Evolutionary conservation across 441 rosid genomes (phyloP).

Genomic region (Populus hybrid): DNA sequence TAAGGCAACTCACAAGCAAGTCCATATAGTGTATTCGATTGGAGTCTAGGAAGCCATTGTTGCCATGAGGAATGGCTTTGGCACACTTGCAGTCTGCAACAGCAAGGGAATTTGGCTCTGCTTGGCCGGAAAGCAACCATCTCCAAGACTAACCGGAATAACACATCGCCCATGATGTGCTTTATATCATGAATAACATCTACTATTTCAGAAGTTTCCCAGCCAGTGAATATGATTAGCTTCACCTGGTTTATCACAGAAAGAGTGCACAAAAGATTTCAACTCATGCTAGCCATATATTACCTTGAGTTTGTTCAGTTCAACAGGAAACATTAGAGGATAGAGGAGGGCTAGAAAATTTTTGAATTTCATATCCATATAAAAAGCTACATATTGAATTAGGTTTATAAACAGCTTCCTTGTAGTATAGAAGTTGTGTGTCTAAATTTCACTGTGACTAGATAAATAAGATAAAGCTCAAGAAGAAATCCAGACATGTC

Average conservation of each 20-base stretch:
- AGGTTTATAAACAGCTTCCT: conserved; percentile 44
- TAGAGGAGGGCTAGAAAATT: conserved; percentile 42
- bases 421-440: conserved; percentile 55
- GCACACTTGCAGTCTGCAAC: conserved; percentile 63
- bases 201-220: conserved; percentile 78
- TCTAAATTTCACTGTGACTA: conserved; percentile 14
- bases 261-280: not conserved
- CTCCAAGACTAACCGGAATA: conserved; percentile 64
- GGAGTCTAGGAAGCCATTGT: conserved; percentile 65
- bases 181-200: conserved; percentile 65
- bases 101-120: conserved; percentile 29
- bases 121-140: conserved; percentile 46
- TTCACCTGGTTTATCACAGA: conserved; percentile 43
- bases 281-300: not conserved
- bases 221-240: conserved; percentile 63
- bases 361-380: conserved; percentile 33
- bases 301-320: conserved; percentile 63
- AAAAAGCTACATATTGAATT: conserved; percentile 53
- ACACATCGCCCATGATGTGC: conserved; percentile 93
- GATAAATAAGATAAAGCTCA: too few species aligned
- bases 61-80: conserved; percentile 63
- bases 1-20: conserved; percentile 56
- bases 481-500: too few species aligned
- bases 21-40: conserved; percentile 56
- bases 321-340: conserved; percentile 62